phyloP scores from a whole-genome alignment of 2,329 filamentous ascomycete species.

The Macrophomina phaseolina region DNA sequence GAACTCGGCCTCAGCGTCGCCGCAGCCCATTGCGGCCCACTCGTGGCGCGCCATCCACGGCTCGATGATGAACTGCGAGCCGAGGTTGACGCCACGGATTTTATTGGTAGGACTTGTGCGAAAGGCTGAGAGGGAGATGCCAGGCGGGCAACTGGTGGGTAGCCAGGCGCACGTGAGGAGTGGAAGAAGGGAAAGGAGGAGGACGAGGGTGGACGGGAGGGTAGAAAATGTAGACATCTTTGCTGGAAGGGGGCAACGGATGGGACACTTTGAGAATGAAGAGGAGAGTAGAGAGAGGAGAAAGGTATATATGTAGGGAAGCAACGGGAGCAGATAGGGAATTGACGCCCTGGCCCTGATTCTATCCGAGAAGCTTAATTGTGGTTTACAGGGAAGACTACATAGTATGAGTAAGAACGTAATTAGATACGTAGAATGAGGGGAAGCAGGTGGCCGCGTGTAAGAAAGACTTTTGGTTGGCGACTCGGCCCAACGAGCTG shows the following conservation, averaged over 20 bases:
- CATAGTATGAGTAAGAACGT: neutral
- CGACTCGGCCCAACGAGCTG: too few relatives aligned
- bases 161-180: constrained; percentile 18
- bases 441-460: neutral
- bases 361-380: neutral
- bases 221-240: neutral
- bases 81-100: constrained; percentile 63
- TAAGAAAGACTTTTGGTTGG: neutral
- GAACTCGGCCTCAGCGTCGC: constrained; percentile 55
- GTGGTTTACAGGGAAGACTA: neutral
- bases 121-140: constrained; percentile 1
- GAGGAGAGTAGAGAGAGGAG: neutral
- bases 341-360: too few relatives aligned
- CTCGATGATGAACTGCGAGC: constrained; percentile 59
- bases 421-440: neutral
- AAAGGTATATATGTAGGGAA: neutral
- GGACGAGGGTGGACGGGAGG: neutral
- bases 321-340: neutral
- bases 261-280: too few relatives aligned
- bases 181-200: neutral
- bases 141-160: neutral
- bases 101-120: constrained; percentile 37
- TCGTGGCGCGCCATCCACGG: constrained; percentile 58
- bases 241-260: too few relatives aligned
- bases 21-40: constrained; percentile 58